phyloP scores from a whole-genome alignment of 805 yeast species.

The Starmerella tilneyi region DNA sequence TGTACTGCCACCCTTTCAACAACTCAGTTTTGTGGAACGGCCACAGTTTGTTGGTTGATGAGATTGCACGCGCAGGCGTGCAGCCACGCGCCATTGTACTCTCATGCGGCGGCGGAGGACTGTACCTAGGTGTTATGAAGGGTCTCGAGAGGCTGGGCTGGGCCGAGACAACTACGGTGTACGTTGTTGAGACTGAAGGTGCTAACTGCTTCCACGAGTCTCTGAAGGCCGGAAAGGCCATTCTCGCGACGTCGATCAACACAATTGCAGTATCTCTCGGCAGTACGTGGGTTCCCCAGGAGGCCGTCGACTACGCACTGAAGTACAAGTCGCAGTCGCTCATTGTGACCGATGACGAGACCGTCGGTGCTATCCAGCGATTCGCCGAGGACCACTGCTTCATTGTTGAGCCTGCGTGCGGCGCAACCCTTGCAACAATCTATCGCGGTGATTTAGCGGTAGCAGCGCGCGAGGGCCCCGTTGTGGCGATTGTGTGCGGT shows the following conservation, averaged over 20 bases:
- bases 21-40: slow-evolving; percentile 92
- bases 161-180: slow-evolving; percentile 29
- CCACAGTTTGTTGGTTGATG: slow-evolving; percentile 87
- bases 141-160: slow-evolving; percentile 57
- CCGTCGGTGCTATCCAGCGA: slow-evolving; percentile 43
- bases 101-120: slow-evolving; percentile 96
- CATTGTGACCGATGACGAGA: slow-evolving; percentile 45
- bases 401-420: slow-evolving; percentile 64
- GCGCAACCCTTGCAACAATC: slow-evolving; percentile 49
- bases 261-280: slow-evolving; percentile 60
- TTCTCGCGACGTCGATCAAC: slow-evolving; percentile 36
- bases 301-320: slow-evolving; percentile 40
- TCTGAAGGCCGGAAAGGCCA: slow-evolving; percentile 38
- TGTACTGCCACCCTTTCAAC: slow-evolving; percentile 87
- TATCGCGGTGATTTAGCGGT: slow-evolving; percentile 17
- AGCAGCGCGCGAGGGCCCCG: slow-evolving; percentile 9
- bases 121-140: slow-evolving; percentile 75
- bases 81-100: slow-evolving; percentile 74
- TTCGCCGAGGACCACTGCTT: slow-evolving; percentile 44
- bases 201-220: slow-evolving; percentile 37
- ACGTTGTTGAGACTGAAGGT: slow-evolving; percentile 45
- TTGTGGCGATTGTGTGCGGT: slow-evolving; percentile 23
- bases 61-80: slow-evolving; percentile 57
- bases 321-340: slow-evolving; percentile 36
- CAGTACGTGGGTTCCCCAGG: slow-evolving; percentile 45